phyloP scores from a whole-genome alignment of 208 protist species.

The Vickermania spadyakhi region DNA sequence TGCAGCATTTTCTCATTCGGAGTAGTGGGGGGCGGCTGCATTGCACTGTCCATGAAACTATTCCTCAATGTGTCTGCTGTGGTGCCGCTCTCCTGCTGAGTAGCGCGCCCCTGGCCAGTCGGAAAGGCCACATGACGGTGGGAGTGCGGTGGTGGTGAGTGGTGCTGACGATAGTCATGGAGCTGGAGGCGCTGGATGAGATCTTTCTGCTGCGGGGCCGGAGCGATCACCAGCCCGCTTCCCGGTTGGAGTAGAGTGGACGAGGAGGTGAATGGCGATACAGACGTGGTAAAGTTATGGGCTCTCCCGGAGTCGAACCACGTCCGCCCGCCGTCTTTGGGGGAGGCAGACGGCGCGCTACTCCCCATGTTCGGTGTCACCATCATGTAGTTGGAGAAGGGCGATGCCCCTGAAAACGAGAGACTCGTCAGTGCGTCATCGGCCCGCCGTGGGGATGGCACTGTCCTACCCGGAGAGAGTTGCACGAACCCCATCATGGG shows the following conservation, averaged over 20 bases:
- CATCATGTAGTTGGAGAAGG: neutral
- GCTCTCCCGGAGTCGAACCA: too few species aligned
- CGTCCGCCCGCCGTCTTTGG: too few species aligned
- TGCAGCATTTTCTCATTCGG: too few species aligned
- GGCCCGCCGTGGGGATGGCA: neutral
- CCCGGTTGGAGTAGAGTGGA: neutral
- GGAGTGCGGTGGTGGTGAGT: too few species aligned
- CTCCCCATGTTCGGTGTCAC: too few species aligned
- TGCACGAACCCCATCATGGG: neutral
- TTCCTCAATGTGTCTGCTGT: constrained; percentile 2
- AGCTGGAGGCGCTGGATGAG: neutral
- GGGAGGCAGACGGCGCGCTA: too few species aligned
- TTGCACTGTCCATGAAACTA: too few species aligned
- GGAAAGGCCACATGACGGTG: too few species aligned
- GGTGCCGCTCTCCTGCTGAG: neutral
- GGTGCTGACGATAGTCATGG: neutral
- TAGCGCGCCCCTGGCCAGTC: too few species aligned
- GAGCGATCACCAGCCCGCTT: neutral
- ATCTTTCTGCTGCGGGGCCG: neutral
- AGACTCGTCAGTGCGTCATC: neutral
- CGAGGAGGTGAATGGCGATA: neutral
- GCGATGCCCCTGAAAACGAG: neutral
- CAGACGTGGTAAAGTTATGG: too few species aligned
- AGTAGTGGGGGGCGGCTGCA: too few species aligned
- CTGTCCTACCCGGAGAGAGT: neutral